Percentiles rank a stretch among this genome's conserved stretches.
Conservation (phyloP, 768 basidiomycete genomes). For the Pleurotus citrinopileatus region DNA sequence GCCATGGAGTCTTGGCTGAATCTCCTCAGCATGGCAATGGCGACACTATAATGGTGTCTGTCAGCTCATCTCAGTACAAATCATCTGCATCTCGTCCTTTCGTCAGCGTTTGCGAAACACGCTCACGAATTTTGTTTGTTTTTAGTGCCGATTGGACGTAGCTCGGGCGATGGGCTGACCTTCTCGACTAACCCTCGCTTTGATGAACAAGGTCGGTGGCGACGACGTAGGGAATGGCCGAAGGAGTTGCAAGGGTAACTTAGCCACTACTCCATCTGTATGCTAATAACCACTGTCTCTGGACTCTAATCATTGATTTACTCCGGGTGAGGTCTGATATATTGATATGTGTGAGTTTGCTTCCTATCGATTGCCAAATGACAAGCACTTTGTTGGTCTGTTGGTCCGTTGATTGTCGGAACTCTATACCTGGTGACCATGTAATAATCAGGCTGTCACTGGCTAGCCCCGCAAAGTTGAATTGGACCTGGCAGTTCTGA, state of each 20-base stretch:
- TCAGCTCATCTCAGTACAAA: no score
- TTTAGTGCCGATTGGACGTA: conserved; percentile 51
- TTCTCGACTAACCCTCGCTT: conserved; percentile 76
- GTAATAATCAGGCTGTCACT: neutral
- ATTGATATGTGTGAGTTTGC: no score
- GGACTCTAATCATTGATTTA: neutral
- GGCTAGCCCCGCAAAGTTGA: no score
- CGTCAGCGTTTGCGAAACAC: conserved; percentile 5
- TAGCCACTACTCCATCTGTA: conserved; percentile 11
- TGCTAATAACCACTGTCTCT: conserved; percentile 9
- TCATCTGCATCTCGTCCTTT: neutral
- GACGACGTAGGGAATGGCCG: conserved; percentile 70
- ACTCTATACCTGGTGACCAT: neutral
- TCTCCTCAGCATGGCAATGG: neutral
- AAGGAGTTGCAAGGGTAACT: conserved; percentile 47
- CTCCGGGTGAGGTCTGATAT: no score
- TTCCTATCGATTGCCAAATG: neutral
- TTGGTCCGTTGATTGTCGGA: neutral
- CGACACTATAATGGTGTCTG: no score
- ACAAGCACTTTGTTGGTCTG: neutral
- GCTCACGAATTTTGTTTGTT: conserved; percentile 8
- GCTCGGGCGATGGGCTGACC: conserved; percentile 53
- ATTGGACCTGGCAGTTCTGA: no score
- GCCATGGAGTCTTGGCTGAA: neutral
- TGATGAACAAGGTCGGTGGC: conserved; percentile 64